Conservation (phyloP, 495 filamentous ascomycete genomes). For the Xylaria grammica region DNA sequence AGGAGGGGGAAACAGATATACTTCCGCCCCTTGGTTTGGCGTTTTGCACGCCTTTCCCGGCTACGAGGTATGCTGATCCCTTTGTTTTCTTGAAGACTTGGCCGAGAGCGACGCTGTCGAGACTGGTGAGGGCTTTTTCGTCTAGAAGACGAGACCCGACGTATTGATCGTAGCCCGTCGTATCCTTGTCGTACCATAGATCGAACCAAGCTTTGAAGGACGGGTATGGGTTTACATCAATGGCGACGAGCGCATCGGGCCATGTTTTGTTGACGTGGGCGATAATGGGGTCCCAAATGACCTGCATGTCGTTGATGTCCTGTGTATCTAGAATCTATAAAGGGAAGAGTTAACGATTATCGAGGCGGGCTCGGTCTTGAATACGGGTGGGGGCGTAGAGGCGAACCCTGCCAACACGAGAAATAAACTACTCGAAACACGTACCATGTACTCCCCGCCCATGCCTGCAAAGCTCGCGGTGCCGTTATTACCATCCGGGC, state of each 20-base stretch:
- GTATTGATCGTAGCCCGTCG: slow-evolving; percentile 46
- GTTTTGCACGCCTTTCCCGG: slow-evolving; percentile 41
- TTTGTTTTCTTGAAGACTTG: slow-evolving; percentile 28
- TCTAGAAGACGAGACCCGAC: slow-evolving; percentile 50
- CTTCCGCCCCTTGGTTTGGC: slow-evolving; percentile 48
- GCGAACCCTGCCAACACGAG: neutral
- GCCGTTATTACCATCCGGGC: slow-evolving; percentile 24
- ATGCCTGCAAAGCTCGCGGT: slow-evolving; percentile 40
- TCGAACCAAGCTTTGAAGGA: slow-evolving; percentile 56
- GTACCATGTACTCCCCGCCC: slow-evolving; percentile 25
- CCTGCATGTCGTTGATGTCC: slow-evolving; percentile 44
- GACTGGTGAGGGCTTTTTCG: slow-evolving; percentile 10
- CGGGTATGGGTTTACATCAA: slow-evolving; percentile 48
- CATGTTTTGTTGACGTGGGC: slow-evolving; percentile 51
- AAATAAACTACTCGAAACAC: neutral
- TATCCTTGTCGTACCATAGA: slow-evolving; percentile 35
- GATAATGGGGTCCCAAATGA: slow-evolving; percentile 48
- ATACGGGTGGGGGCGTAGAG: too few species aligned
- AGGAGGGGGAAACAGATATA: slow-evolving; percentile 58
- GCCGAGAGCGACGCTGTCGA: slow-evolving; percentile 29
- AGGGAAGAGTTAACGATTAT: neutral
- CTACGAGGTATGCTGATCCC: slow-evolving; percentile 35
- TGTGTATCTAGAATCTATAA: slow-evolving; percentile 29
- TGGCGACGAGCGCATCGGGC: slow-evolving; percentile 40
- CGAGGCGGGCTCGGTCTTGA: too few species aligned